Percentiles rank a stretch among this genome's conserved stretches.
These are phyloP conservation scores for Leccinum longicurvipes DNA, from an alignment of 768 basidiomycete species.

Conservation along the genomic window DNA sequence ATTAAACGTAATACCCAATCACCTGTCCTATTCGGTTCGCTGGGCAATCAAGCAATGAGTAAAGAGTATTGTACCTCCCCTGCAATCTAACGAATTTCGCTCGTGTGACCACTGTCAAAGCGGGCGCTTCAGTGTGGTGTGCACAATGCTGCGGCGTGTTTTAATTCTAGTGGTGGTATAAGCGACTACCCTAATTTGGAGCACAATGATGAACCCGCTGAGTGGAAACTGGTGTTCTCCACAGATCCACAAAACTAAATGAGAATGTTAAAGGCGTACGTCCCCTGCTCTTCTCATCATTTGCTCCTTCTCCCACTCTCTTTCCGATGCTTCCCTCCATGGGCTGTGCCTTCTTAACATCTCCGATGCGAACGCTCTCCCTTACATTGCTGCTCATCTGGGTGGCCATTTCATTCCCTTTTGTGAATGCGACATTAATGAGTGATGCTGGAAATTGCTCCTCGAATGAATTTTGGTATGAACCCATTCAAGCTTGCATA, in stretches of 20 bases:
- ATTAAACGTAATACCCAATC: constrained; percentile 31
- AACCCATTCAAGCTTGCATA: constrained; percentile 8
- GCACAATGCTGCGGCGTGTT: not conserved
- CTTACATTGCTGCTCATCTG: not conserved
- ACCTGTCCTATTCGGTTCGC: constrained; percentile 19
- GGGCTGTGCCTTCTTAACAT: constrained; percentile 10
- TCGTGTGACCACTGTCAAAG: constrained; percentile 4
- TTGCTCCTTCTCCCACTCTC: not conserved
- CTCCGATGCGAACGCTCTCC: not conserved
- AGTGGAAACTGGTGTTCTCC: not conserved
- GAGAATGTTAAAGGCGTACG: not conserved
- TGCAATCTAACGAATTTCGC: constrained; percentile 26
- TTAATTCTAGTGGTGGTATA: no score
- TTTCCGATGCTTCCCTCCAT: not conserved
- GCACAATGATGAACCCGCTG: constrained; percentile 1
- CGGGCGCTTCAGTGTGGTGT: not conserved
- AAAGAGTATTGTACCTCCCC: constrained; percentile 32
- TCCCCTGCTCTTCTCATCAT: not conserved
- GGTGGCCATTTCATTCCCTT: constrained; percentile 8
- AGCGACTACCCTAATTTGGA: not conserved
- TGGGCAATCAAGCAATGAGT: constrained; percentile 22
- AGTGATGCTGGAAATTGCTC: constrained; percentile 13
- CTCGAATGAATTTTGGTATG: constrained; percentile 16
- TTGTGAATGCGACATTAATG: constrained; percentile 5
- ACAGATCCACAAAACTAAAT: constrained; percentile 3